These are phyloP conservation scores for Apiotrichum siamense DNA, from an alignment of 1,284 basidiomycete genomes.

Conservation along the genomic window DNA sequence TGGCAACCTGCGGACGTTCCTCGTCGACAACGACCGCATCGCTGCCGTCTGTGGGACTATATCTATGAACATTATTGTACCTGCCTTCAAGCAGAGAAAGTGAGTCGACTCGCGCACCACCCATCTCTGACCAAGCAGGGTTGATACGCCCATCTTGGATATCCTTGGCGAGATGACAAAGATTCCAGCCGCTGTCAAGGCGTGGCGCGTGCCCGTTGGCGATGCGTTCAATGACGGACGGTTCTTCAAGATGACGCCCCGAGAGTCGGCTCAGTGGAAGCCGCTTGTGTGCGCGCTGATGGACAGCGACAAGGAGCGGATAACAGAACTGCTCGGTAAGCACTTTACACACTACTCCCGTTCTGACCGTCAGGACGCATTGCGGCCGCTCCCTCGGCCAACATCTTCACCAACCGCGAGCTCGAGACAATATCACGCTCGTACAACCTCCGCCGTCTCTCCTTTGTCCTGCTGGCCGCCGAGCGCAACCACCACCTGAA, in stretches of 20 bases:
- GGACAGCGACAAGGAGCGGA: constrained; percentile 77
- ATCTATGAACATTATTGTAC: constrained; percentile 76
- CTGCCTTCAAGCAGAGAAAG: constrained; percentile 54
- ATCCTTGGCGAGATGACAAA: constrained; percentile 73
- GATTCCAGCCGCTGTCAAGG: constrained; percentile 70
- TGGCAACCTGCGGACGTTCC: constrained; percentile 70
- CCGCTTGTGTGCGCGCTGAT: constrained; percentile 73
- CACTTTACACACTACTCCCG: not conserved
- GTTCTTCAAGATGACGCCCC: constrained; percentile 62
- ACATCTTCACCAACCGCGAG: constrained; percentile 94
- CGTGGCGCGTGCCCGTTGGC: constrained; percentile 72
- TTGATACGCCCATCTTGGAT: constrained; percentile 50
- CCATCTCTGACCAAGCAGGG: constrained; percentile 33
- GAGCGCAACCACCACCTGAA: constrained; percentile 86
- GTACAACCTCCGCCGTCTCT: constrained; percentile 77
- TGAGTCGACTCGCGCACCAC: constrained; percentile 8
- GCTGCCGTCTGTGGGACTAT: constrained; percentile 71
- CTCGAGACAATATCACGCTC: constrained; percentile 87
- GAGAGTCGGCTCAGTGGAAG: constrained; percentile 62
- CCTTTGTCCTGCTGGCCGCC: constrained; percentile 75
- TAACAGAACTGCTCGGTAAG: constrained; percentile 74
- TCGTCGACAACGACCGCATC: constrained; percentile 80
- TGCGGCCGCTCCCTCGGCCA: constrained; percentile 78
- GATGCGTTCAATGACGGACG: constrained; percentile 81
- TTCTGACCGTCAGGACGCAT: constrained; percentile 59